Base-by-base conservation (phyloP, 495 filamentous ascomycete species). In the Aspergillus conjunctus region DNA sequence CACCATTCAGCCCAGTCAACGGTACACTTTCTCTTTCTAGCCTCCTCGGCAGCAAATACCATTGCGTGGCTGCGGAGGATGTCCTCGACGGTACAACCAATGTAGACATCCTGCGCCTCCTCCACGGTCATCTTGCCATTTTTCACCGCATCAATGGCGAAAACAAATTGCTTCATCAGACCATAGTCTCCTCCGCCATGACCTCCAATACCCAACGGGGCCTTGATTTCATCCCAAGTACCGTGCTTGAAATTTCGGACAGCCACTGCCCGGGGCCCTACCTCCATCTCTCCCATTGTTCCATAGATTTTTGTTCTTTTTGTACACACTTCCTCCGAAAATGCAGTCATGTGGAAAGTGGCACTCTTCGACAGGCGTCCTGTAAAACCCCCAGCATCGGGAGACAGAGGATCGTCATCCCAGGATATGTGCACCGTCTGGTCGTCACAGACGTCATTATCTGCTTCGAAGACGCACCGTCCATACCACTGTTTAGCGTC, bases 381-480 rank as follows among this genome's bases (percentile, higher is more conserved):
- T n/a, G 80, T 78, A 21, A 65, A 62, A 12, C 77, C 50, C 15
- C 7, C 1, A 26, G 20, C 26, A 26, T 14, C 48, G 20, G 20
- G 10, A 26, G 48, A 30, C 6, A 51, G 20, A 14, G 30, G 54
- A 39, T 91, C 87, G 32, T 89, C 86, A 89, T 90, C 92, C 56
- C 56, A 59, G 7, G 78, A 82, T 39, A 92, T 84, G 1, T 83
- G 88, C 18, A 93, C 91, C 18, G 84, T 75, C 71, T 93, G 90
- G 64, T 93, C 89, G 69, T 94, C 91, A 68, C 87, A 89, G 14
- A 59, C 91, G 69, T 93, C 87, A 68, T 93, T 94, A 68, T 89
- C 88, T 30, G 85, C 77, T 70, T 92, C 91, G 68, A 84, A 94
- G 12, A 93, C 91, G 66, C 91, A 94, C 34, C 91, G 81, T 5